A percentile compares a stretch with the other conserved stretches of the same genome.
Evolutionary conservation across 768 basidiomycete genomes (phyloP).

Genomic region (Dioszegia crocea): DNA sequence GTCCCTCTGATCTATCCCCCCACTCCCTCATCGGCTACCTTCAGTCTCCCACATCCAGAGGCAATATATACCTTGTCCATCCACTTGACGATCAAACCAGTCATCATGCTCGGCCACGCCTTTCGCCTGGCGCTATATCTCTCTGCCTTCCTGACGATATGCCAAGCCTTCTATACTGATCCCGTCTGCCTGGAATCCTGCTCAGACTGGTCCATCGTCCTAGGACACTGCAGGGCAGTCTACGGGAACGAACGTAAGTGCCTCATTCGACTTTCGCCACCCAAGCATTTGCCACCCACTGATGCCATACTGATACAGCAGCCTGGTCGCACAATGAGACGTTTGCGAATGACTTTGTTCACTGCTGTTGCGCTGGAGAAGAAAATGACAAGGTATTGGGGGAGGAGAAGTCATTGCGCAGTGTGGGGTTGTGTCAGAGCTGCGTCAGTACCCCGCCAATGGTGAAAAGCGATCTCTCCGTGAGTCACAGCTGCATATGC

Average conservation of each 20-base stretch:
- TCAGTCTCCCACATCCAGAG: too few species aligned
- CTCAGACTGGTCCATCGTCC: conserved; percentile 28
- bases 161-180: conserved; percentile 21
- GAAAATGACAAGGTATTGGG: conserved; percentile 16
- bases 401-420: conserved; percentile 6
- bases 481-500: conserved; percentile 4
- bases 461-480: conserved; percentile 24
- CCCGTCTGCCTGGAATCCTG: conserved; percentile 22
- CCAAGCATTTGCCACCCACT: background rate
- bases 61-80: too few species aligned
- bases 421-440: conserved; percentile 22
- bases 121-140: background rate
- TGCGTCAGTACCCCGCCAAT: conserved; percentile 19
- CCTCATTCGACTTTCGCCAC: background rate
- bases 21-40: too few species aligned
- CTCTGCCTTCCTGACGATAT: background rate
- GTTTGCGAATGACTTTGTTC: conserved; percentile 28
- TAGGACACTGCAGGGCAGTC: conserved; percentile 24
- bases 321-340: conserved; percentile 17
- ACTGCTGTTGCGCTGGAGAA: conserved; percentile 27
- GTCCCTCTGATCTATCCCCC: too few species aligned
- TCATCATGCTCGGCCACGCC: background rate
- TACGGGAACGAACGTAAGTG: conserved; percentile 30
- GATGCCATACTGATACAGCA: conserved; percentile 3
- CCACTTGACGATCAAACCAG: too few species aligned